Base-by-base conservation (phyloP, 2,329 filamentous ascomycete species). In the Lasiodiplodia sp. region DNA sequence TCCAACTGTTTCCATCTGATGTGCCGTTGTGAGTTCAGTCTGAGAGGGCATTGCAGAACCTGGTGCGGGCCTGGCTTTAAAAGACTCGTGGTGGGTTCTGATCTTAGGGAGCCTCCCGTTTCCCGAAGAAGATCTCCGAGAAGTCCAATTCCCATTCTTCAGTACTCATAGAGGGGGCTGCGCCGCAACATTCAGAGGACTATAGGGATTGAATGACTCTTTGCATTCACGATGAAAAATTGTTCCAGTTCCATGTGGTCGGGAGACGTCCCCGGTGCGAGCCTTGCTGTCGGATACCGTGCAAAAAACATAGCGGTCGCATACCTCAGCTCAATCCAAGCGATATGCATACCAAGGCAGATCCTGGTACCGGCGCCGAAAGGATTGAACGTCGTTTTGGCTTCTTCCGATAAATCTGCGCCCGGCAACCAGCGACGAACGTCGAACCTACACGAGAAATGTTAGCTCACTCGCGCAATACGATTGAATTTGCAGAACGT, bases 271-370 rank as follows among this genome's bases (percentile, higher is more conserved):
- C 66, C 71, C 12, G 68, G 66, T 0, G 72, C 74, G 40, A 80
- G 60, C 44, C 69, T 70, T 1, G 77, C 71, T 0, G 76, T 76
- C 31, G 68, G 71, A 70, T 82, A 86, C 37, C 82, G 76, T 0
- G 81, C 78, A 73, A 88, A 87, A 75, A 89, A 87, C 4, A 81
- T 77, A 0, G 86, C 83, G 0, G 83, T 79, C 0, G 81, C 85
- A 47, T 87, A 81, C 10, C 86, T 80, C 31, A 89, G 72, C 72
- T 89, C 87, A 76, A 87, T 86, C 23, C 80, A 78, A 0, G 91
- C 90, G 71, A 92, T 87, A 72, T 92, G 89, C 4, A 88, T 86
- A 0, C 90, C 91, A 7, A 93, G 82, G 72, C 91, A 92, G 78
- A 90, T 89, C 28, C 90, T 82, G 0, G 89, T 87, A 0, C 90